Percentiles rank a stretch among this genome's conserved stretches.
phyloP scores from a whole-genome alignment of 208 protist genomes.

The Eutreptiella sp. region DNA sequence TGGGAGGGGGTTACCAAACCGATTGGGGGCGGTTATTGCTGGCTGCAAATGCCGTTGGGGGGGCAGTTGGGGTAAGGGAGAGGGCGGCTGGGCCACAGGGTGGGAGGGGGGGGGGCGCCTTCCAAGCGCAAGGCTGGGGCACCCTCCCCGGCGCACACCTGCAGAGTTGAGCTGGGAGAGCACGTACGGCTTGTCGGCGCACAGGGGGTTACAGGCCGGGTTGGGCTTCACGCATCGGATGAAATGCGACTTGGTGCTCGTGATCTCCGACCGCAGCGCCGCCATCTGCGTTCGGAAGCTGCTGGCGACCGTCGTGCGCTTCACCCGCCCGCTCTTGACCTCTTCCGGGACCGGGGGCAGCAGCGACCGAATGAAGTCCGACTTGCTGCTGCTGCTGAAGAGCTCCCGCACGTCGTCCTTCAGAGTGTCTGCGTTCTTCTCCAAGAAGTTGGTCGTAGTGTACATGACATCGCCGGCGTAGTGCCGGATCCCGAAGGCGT shows the following conservation, averaged over 20 bases:
- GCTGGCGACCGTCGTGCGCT: conserved; percentile 65
- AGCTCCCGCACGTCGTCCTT: conserved; percentile 66
- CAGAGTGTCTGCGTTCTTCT: conserved; percentile 79
- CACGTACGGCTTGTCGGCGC: conserved; percentile 63
- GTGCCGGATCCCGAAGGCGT: conserved; percentile 77
- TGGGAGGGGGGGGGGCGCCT: too few species aligned
- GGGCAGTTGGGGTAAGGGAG: too few species aligned
- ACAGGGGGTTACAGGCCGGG: conserved; percentile 48
- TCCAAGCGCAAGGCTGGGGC: too few species aligned
- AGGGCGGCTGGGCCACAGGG: too few species aligned
- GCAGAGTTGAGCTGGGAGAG: conserved; percentile 76
- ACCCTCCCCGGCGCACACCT: conserved; percentile 54
- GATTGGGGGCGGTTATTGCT: too few species aligned
- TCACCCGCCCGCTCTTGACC: conserved; percentile 3
- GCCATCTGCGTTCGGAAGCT: conserved; percentile 68
- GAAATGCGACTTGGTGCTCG: conserved; percentile 81
- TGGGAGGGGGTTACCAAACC: too few species aligned
- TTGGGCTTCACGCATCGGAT: conserved; percentile 88
- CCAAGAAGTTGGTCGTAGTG: conserved; percentile 72
- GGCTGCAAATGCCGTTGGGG: too few species aligned
- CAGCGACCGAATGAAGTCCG: conserved; percentile 58
- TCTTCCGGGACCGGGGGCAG: conserved; percentile 42
- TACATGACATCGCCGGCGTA: conserved; percentile 79
- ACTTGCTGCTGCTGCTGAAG: conserved; percentile 42
- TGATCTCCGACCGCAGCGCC: conserved; percentile 57